Conservation (phyloP, 306 rosid genomes). For the Urtica urens region DNA sequence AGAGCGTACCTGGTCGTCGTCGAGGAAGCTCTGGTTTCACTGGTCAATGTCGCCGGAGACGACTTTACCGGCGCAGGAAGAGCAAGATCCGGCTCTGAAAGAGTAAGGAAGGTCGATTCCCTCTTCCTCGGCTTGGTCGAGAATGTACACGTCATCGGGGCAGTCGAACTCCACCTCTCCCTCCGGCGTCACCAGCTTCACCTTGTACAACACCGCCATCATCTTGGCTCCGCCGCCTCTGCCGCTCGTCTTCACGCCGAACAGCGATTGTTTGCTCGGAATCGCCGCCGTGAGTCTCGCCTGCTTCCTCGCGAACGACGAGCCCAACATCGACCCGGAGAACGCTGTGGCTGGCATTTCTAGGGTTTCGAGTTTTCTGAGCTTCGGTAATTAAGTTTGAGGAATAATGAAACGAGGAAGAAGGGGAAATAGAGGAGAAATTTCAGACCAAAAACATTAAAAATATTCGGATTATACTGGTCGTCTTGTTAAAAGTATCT, state of each 20-base stretch:
- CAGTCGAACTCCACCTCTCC: conserved; percentile 42
- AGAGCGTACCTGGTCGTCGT: conserved; percentile 41
- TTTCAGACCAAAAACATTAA: no score
- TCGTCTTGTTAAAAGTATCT: no score
- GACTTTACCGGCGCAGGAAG: conserved; percentile 64
- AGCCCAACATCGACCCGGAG: conserved; percentile 43
- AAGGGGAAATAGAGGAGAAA: neutral
- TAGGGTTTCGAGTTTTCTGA: neutral
- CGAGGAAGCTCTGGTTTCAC: conserved; percentile 67
- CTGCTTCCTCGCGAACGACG: conserved; percentile 37
- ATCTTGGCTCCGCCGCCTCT: conserved; percentile 46
- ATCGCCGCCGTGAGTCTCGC: conserved; percentile 4
- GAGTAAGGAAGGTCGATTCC: conserved; percentile 75
- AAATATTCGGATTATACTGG: no score
- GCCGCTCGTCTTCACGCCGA: conserved; percentile 26
- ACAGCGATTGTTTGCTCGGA: conserved; percentile 41
- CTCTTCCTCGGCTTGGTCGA: conserved; percentile 52
- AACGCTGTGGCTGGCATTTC: conserved; percentile 25
- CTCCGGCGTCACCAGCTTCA: conserved; percentile 52
- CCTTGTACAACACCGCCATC: conserved; percentile 50
- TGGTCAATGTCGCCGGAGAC: conserved; percentile 39
- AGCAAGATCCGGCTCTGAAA: conserved; percentile 85
- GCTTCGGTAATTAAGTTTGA: neutral
- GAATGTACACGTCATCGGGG: conserved; percentile 46
- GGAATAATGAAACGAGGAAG: neutral